These are phyloP conservation scores for Fistulina hepatica DNA, from an alignment of 1,284 basidiomycete species.

Conservation along the genomic window DNA sequence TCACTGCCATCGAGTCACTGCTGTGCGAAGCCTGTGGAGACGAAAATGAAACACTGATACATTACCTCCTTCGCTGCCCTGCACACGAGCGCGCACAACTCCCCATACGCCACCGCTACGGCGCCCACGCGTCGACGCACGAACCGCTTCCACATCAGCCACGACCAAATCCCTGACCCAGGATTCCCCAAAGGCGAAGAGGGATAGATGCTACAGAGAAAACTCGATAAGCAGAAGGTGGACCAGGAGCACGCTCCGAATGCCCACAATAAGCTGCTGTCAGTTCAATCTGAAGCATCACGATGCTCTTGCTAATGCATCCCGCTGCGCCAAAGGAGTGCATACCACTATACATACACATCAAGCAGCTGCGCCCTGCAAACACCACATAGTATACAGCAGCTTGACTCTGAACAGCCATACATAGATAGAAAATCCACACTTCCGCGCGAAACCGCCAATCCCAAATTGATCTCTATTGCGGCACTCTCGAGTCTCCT, in stretches of 20 bases:
- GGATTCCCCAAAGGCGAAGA: neutral
- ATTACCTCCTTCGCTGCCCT: no score
- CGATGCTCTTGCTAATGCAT: slow-evolving; percentile 1
- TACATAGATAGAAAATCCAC: slow-evolving; percentile 6
- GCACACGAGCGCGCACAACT: no score
- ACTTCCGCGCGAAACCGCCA: slow-evolving; percentile 3
- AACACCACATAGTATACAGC: slow-evolving; percentile 1
- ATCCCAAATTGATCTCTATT: neutral
- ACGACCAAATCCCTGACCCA: neutral
- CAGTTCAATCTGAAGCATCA: slow-evolving; percentile 4
- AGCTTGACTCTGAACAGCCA: slow-evolving; percentile 5
- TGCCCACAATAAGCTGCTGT: slow-evolving; percentile 6
- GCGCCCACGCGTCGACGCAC: no score
- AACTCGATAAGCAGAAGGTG: slow-evolving; percentile 4
- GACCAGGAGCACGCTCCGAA: slow-evolving; percentile 6
- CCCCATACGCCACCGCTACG: no score
- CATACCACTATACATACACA: slow-evolving; percentile 1
- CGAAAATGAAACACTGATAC: no score
- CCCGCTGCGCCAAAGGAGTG: slow-evolving; percentile 1
- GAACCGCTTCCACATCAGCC: no score
- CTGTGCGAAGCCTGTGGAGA: no score
- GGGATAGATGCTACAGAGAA: slow-evolving; percentile 1
- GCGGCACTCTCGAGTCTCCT: slow-evolving; percentile 2
- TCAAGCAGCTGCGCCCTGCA: slow-evolving; percentile 3
- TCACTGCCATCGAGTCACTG: no score